Conservation (phyloP, 768 basidiomycete genomes). For the Psilocybe cubensis region DNA sequence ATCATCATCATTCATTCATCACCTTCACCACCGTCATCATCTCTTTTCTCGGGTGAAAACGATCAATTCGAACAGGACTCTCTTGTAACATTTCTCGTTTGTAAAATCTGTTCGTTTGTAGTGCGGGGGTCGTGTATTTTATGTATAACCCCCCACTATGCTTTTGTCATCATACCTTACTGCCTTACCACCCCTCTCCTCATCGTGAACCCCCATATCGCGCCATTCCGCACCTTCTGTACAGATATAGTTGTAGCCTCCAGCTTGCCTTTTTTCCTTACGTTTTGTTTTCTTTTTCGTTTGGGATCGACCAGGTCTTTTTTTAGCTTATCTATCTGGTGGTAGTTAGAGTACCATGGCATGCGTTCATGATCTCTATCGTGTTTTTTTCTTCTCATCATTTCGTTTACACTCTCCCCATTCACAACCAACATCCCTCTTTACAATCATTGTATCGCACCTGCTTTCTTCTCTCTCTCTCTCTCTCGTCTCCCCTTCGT, state of each 20-base stretch:
- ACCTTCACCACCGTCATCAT: too few relatives aligned
- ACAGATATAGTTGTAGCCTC: too few relatives aligned
- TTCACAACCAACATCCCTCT: neutral
- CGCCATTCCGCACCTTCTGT: too few relatives aligned
- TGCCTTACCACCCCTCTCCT: too few relatives aligned
- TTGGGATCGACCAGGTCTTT: neutral
- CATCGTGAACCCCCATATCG: too few relatives aligned
- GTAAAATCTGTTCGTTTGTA: constrained; percentile 2
- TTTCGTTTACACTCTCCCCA: neutral
- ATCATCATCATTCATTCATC: too few relatives aligned
- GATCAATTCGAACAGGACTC: neutral
- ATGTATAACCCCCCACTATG: too few relatives aligned
- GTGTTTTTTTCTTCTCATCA: neutral
- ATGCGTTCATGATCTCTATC: too few relatives aligned
- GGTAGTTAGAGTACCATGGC: neutral
- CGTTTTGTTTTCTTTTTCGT: neutral
- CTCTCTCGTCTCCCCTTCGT: too few relatives aligned
- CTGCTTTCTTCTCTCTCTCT: too few relatives aligned
- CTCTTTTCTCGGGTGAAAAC: neutral
- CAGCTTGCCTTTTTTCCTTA: neutral
- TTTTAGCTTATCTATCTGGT: neutral
- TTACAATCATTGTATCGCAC: neutral
- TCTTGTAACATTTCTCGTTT: constrained; percentile 3
- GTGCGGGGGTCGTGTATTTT: too few relatives aligned
- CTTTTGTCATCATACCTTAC: too few relatives aligned